Base-by-base conservation (phyloP, 768 basidiomycete species). In the Psilocybe cubensis region DNA sequence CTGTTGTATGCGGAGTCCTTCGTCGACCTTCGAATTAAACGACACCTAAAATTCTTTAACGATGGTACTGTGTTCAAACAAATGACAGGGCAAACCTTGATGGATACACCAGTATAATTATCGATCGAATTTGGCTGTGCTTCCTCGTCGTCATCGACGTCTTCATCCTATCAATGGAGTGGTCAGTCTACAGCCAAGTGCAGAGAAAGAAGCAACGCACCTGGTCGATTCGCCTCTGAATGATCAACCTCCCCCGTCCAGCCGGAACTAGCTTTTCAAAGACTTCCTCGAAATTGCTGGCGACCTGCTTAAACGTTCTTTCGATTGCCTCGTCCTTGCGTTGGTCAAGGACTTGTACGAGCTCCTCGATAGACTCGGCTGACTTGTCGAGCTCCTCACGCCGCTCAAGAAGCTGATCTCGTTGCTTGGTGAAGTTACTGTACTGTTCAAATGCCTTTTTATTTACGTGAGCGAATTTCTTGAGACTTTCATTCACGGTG, bases 371-470 rank as follows among this genome's bases (percentile, higher is more conserved):
- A 38, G 94, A 95, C 46, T 81, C 68, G 0, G 93, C 94, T 2
- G 94, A 95, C 56, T 86, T 88, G 63, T 98, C 96, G 27, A 98
- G 80, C 69, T 98, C 97, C 62, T 93, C 90, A 8, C 95, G 84
- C 3, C 97, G 89, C 58, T 88, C 81, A 41, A 91, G 71, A 3
- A 98, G 84, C 64, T 94, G 91, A 68, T 98, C 96, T 1, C 96
- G 89, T 71, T 98, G 96, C 69, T 96, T 98, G 7, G 96, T 97
- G 72, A 98, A 98, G 69, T 94, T 96, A 70, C 85, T 92, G 77
- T 97, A 98, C 71, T 98, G 96, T 70, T 99, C 97, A 68, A 96
- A 96, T 1, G 96, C 97, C 68, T 98, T 98, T 81, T 99, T 99
- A 80, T 99, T 99, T 60, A 98, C 96, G 68, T 98, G 95, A 0